Percentiles rank a stretch among this genome's conserved stretches.
Conservation (phyloP, 1,139 yeast species). For the Yamadazyma sp. region DNA sequence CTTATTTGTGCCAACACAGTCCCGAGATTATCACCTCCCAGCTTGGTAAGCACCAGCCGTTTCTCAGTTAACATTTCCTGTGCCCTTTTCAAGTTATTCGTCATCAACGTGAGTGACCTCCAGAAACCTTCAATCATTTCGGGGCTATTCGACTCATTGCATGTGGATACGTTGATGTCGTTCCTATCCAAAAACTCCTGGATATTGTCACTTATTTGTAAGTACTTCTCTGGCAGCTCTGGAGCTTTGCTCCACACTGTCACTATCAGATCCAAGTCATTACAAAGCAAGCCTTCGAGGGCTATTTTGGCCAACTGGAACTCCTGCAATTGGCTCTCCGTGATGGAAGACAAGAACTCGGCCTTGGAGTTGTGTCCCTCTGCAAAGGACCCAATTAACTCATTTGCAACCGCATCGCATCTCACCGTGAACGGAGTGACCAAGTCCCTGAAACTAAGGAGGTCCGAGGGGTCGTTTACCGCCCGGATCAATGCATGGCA, state of each 20-base stretch:
- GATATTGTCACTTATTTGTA: constrained; percentile 44
- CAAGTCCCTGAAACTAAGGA: constrained; percentile 10
- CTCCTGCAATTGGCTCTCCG: constrained; percentile 25
- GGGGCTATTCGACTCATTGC: constrained; percentile 9
- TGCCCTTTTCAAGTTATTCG: constrained; percentile 35
- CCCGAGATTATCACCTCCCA: constrained; percentile 31
- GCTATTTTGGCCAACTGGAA: constrained; percentile 23
- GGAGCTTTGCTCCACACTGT: constrained; percentile 31
- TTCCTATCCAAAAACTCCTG: constrained; percentile 43
- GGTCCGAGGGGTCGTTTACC: constrained; percentile 8
- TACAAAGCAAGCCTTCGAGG: constrained; percentile 22
- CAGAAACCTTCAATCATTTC: constrained; percentile 28
- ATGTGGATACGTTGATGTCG: constrained; percentile 21
- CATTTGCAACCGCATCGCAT: constrained; percentile 23
- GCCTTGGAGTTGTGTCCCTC: constrained; percentile 20
- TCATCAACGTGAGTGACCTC: constrained; percentile 41
- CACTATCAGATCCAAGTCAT: constrained; percentile 19
- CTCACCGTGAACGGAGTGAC: constrained; percentile 19
- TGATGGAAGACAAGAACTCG: constrained; percentile 27
- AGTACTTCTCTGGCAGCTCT: constrained; percentile 32
- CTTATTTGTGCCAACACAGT: constrained; percentile 40
- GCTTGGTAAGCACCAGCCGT: constrained; percentile 19
- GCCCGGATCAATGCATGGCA: constrained; percentile 33
- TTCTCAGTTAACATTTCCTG: constrained; percentile 30
- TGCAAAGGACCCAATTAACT: constrained; percentile 24